phyloP scores from a whole-genome alignment of 2,329 filamentous ascomycete genomes.

The Proliferodiscus dingleyae region DNA sequence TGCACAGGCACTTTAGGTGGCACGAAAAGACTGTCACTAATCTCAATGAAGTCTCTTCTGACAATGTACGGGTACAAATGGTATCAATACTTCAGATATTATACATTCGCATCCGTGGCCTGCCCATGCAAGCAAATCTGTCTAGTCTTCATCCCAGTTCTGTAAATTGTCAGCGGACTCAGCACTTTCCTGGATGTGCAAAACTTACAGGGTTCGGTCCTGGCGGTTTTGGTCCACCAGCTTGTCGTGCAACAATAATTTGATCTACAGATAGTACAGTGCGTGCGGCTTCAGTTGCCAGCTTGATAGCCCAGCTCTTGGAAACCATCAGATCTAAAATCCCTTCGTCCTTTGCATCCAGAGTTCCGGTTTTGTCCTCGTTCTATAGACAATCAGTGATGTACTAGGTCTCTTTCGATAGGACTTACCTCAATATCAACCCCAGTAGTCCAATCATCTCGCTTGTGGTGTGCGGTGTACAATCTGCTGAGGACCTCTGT shows the following conservation, averaged over 20 bases:
- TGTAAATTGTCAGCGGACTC: slow-evolving; percentile 16
- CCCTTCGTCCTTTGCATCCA: slow-evolving; percentile 81
- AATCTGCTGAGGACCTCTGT: slow-evolving; percentile 92
- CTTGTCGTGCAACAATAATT: slow-evolving; percentile 97
- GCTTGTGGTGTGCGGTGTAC: slow-evolving; percentile 89
- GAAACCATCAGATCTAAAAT: slow-evolving; percentile 88
- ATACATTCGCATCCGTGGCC: slow-evolving; percentile 22
- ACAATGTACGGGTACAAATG: not conserved
- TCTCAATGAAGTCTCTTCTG: no score
- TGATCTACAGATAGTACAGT: slow-evolving; percentile 96
- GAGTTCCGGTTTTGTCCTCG: slow-evolving; percentile 69
- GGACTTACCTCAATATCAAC: slow-evolving; percentile 76
- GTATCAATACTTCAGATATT: slow-evolving; percentile 21
- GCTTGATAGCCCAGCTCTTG: slow-evolving; percentile 95
- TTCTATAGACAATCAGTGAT: slow-evolving; percentile 45
- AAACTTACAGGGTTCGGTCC: slow-evolving; percentile 68
- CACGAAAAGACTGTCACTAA: no score
- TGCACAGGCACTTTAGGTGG: no score
- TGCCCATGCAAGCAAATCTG: slow-evolving; percentile 25
- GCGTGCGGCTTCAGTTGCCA: slow-evolving; percentile 89
- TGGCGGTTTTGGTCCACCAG: slow-evolving; percentile 93
- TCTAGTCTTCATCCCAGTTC: slow-evolving; percentile 37
- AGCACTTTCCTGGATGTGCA: not conserved
- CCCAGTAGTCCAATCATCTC: slow-evolving; percentile 82
- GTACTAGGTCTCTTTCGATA: not conserved